Evolutionary conservation across 805 yeast genomes (phyloP), one percentile per base, ranked within the genome.

Genomic region (Candida khao-thaluensis): DNA sequence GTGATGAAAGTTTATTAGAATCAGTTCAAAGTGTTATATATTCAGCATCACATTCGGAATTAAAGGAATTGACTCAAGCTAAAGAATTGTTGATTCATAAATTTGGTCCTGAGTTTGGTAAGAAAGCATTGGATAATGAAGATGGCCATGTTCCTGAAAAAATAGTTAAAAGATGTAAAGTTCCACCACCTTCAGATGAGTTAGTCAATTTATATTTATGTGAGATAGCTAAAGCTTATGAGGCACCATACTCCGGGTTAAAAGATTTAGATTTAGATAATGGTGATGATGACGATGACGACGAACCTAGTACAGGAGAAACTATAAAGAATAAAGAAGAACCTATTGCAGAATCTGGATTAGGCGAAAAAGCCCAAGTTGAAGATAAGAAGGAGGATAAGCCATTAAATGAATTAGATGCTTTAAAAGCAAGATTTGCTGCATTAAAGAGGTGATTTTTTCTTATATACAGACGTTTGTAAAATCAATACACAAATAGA

Each of bases 141-240:
- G 65, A 60, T 8, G 61, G 57, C 2, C 65, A 69, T 6, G 83
- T 88, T 2, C 90, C 95, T 0, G 78, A 73, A n/a, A 83, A 82
- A 53, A 76, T 88, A 4, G 50, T 74, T 11, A 71, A 71, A 30
- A 64, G 89, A 45, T 81, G 93, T 42, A 66, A 74, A 12, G 76
- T 82, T 3, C 77, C 74, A 38, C 79, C 93, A 4, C 96, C 95
- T 1, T 59, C 72, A 3, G 72, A 69, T 30, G 78, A 72, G 17
- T 67, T 88, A 40, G 93, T 88, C 1, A 70, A 72, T 11, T 59
- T 85, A 43, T 89, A 89, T 52, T 65, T 89, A 45, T 66, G 74
- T 38, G 96, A 88, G 53, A 88, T 88, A 44, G 95, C 95, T 1
- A 70, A 70, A 37, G 85, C 95, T 0, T 88, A 89, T 53, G 72